Conservation (phyloP, 345 rosid genomes). For the Brassica napus region DNA sequence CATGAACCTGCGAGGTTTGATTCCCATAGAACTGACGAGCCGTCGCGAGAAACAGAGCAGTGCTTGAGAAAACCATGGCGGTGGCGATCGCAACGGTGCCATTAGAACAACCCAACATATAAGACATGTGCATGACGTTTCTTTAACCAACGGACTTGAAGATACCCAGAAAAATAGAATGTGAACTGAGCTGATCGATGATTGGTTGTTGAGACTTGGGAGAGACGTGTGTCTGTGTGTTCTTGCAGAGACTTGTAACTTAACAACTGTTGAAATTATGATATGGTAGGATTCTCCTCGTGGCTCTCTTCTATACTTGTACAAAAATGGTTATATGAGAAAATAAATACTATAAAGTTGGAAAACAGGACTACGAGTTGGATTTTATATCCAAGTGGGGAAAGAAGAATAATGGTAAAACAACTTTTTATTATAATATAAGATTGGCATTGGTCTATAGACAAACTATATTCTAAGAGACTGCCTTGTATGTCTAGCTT, state of each 20-base stretch:
- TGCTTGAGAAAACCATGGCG: slow-evolving; percentile 79
- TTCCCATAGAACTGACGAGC: slow-evolving; percentile 46
- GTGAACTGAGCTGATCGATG: slow-evolving; percentile 18
- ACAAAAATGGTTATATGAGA: not conserved
- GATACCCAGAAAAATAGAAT: not conserved
- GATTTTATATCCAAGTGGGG: slow-evolving; percentile 17
- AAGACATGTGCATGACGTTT: slow-evolving; percentile 25
- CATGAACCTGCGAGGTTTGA: slow-evolving; percentile 27
- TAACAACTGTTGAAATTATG: slow-evolving; percentile 24
- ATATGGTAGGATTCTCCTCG: slow-evolving; percentile 17
- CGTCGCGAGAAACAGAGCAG: slow-evolving; percentile 65
- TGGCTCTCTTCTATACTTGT: slow-evolving; percentile 29
- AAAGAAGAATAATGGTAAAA: not conserved
- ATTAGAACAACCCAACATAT: slow-evolving; percentile 44
- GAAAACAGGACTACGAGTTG: slow-evolving; percentile 4
- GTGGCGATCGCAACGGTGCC: slow-evolving; percentile 63
- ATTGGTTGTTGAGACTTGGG: slow-evolving; percentile 19
- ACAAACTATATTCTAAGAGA: not conserved
- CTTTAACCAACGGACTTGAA: not conserved
- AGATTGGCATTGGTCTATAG: not conserved
- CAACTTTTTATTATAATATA: not conserved
- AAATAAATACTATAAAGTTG: slow-evolving; percentile 13
- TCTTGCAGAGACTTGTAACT: slow-evolving; percentile 24
- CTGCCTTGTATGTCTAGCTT: not conserved
- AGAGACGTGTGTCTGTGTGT: slow-evolving; percentile 29